Evolutionary conservation across 2,329 filamentous ascomycete genomes (phyloP).

Genomic region (Blastomyces parvus): DNA sequence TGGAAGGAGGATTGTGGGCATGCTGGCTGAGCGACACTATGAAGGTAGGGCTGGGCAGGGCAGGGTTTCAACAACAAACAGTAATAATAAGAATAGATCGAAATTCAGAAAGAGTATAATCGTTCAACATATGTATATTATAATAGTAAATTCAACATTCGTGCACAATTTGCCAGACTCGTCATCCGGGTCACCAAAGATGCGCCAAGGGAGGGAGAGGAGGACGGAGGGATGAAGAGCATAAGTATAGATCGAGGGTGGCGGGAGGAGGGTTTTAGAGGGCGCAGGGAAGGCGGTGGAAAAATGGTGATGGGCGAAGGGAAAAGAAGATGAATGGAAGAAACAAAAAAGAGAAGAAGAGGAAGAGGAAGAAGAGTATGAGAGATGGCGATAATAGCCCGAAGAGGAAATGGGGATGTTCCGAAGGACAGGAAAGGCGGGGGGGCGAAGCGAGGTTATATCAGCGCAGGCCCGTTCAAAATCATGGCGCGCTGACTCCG

Average conservation of each 20-base stretch:
- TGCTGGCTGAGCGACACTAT: slow-evolving; percentile 52
- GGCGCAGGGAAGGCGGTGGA: slow-evolving; percentile 14
- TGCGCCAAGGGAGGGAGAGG: slow-evolving; percentile 4
- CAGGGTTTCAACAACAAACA: neutral
- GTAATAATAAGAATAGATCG: neutral
- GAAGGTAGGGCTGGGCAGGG: slow-evolving; percentile 20
- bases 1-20: slow-evolving; percentile 89
- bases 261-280: slow-evolving; percentile 11
- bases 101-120: slow-evolving; percentile 19
- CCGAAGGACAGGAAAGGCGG: slow-evolving; percentile 12
- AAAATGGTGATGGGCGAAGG: slow-evolving; percentile 3
- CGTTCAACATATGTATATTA: slow-evolving; percentile 15
- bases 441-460: slow-evolving; percentile 19
- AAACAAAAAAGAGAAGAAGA: slow-evolving; percentile 14
- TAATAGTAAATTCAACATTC: slow-evolving; percentile 30
- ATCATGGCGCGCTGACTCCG: slow-evolving; percentile 13
- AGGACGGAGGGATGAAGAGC: slow-evolving; percentile 4
- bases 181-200: slow-evolving; percentile 7
- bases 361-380: slow-evolving; percentile 8
- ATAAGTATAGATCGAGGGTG: slow-evolving; percentile 7
- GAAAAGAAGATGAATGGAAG: slow-evolving; percentile 11
- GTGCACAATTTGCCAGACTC: slow-evolving; percentile 23
- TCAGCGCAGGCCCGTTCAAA: slow-evolving; percentile 9
- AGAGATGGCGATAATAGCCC: slow-evolving; percentile 14
- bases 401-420: slow-evolving; percentile 13